Conservation (phyloP, 108 stramenopile species). For the Nitzschia inconspicua region DNA sequence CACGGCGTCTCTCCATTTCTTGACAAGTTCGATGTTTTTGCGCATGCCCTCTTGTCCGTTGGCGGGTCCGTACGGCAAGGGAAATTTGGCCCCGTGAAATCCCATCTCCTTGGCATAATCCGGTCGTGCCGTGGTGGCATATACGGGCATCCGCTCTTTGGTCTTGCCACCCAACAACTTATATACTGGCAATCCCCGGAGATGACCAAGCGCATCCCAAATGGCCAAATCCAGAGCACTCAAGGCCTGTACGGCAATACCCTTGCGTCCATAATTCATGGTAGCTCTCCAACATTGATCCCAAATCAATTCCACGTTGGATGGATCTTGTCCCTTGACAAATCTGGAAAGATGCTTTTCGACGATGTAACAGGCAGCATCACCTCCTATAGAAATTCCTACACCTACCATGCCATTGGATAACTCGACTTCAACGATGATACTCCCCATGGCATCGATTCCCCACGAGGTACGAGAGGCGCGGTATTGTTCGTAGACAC, state of each 20-base stretch:
- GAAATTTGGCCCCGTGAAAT: conserved; percentile 63
- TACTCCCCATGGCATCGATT: conserved; percentile 55
- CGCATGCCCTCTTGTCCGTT: conserved; percentile 54
- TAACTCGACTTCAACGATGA: conserved; percentile 62
- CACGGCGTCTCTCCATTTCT: conserved; percentile 53
- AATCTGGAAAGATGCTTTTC: conserved; percentile 56
- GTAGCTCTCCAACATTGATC: conserved; percentile 62
- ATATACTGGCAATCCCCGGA: conserved; percentile 55
- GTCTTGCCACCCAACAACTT: conserved; percentile 64
- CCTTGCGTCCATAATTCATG: conserved; percentile 65
- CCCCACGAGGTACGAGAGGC: conserved; percentile 56
- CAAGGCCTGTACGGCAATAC: conserved; percentile 58
- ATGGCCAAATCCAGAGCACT: conserved; percentile 61
- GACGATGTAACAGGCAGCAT: conserved; percentile 55
- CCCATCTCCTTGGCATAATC: conserved; percentile 59
- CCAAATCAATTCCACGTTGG: conserved; percentile 71
- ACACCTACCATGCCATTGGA: conserved; percentile 43
- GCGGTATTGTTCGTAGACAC: conserved; percentile 45
- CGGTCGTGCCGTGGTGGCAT: conserved; percentile 63
- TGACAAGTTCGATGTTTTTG: conserved; percentile 53
- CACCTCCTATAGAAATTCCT: conserved; percentile 63
- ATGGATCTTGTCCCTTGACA: conserved; percentile 55
- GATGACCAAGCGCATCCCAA: conserved; percentile 67
- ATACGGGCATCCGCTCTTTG: conserved; percentile 60
- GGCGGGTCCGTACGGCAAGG: conserved; percentile 61